Base-by-base conservation (phyloP, 2,329 filamentous ascomycete species). In the Chaetomium strumarium region DNA sequence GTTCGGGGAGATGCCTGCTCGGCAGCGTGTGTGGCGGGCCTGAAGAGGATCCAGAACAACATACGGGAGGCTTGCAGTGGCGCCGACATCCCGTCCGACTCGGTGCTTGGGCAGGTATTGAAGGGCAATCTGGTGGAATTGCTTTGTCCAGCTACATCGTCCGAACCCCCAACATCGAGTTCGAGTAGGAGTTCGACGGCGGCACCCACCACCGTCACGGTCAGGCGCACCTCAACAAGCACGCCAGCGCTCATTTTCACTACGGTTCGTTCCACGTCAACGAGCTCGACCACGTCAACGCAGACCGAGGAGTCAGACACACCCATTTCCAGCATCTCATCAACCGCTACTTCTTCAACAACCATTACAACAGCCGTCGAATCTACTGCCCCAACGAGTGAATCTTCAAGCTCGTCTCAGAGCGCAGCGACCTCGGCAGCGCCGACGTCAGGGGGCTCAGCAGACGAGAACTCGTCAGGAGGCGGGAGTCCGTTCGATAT, bases 31-130 rank as follows among this genome's bases (percentile, higher is more conserved):
- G 63, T 62, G 38, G 54, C 55, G 8, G 67, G 86, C 50, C 88
- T 96, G 31, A 81, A 89, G 60, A 76, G 93, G 45, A 84, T 95
- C 67, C 84, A 86, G 45, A 85, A 91, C 60, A 86, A 85, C 31
- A 79, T 86, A 36, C 77, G 80, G 44, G 72, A 77, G 39, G 81
- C 86, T 68, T 92, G 92, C 64, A 85, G 85, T 4, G 86, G 89
- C 50, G 86, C 85, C 20, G 79, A 80, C 13, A 84, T 83, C 1
- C 55, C 63, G 16, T 44, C 57, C 0, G 59, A 64, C 14, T 68
- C 72, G 2, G 55, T 76, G 12, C 56, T 76, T 13, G 66, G 64
- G 5, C 66, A 68, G 36, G 70, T 67, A 1, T 60, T 72, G 49
- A 53, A 59, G 17, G 72, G 70, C 3, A 64, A 67, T 33, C 62